Base-by-base conservation (phyloP, 495 filamentous ascomycete genomes). In the Penicillium lividum region DNA sequence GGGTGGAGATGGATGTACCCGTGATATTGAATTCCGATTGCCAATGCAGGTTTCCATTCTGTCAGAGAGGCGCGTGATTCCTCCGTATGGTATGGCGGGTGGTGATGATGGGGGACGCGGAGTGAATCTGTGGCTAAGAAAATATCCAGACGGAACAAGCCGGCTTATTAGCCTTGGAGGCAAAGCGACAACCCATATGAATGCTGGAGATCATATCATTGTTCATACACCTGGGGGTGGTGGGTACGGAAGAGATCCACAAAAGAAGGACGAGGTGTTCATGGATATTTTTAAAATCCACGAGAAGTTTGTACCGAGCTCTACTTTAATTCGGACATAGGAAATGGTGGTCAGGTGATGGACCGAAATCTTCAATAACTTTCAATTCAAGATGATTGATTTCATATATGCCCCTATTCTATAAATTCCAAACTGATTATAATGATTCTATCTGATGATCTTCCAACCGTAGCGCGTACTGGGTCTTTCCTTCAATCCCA, bases 141-240 rank as follows among this genome's bases (percentile, higher is more conserved):
- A 80, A 38, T 27, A 31, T 57, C 59, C 48, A 18, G 54, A 25
- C 57, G 60, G 49, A 22, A 53, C 65, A 86, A 89, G 63, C 80
- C 84, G 65, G 70, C 86, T 56, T 74, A 77, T 96, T 60, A 93
- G 89, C 67, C 56, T 95, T 43, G 92, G 91, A 3, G 89, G 82
- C 3, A 95, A 95, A 80, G 94, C 93, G 68, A 91, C 87, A 45
- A 89, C 89, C 36, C 77, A 80, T 30, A 92, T 96, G 88, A 74
- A 85, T 62, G 67, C 83, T 3, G 92, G 92, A 2, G 92, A 95
- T 70, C 80, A 89, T 13, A 92, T 95, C 59, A 88, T 96, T 56
- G 73, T 79, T n/a, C 58, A 70, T 52, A 77, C 75, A 30, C 76
- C 76, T 54, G 76, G 76, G n/a, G 76, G 76, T 54, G 76, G 76